These are phyloP conservation scores for Leccinum rimulosum DNA, from an alignment of 768 basidiomycete genomes.

Conservation along the genomic window DNA sequence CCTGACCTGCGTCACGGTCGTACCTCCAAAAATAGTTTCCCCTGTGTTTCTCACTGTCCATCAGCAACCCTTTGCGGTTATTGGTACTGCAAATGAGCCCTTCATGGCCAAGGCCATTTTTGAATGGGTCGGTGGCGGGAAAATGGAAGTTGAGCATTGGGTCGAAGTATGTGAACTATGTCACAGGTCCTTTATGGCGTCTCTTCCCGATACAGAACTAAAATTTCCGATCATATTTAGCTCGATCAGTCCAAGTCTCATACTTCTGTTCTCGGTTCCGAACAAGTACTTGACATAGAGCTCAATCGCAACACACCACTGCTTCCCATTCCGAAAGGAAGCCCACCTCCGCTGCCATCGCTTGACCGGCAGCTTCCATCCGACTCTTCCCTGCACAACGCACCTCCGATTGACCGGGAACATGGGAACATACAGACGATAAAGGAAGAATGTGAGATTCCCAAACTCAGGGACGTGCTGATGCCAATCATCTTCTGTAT, in stretches of 20 bases:
- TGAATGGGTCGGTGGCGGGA: conserved; percentile 41
- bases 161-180: conserved; percentile 39
- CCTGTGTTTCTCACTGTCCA: conserved; percentile 31
- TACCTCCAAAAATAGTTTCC: conserved; percentile 35
- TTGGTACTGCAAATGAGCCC: conserved; percentile 41
- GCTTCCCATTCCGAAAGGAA: conserved; percentile 27
- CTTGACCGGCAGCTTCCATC: conserved; percentile 23
- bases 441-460: conserved; percentile 21
- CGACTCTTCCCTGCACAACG: background rate
- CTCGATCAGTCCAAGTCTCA: conserved; percentile 41
- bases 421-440: background rate
- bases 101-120: conserved; percentile 44
- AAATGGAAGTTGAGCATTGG: conserved; percentile 51
- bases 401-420: conserved; percentile 1
- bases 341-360: conserved; percentile 24
- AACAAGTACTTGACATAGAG: conserved; percentile 51
- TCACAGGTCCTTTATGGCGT: background rate
- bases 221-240: conserved; percentile 23
- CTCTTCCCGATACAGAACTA: background rate
- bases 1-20: conserved; percentile 37
- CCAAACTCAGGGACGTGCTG: background rate
- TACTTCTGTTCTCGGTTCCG: conserved; percentile 41
- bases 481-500: background rate
- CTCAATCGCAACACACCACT: conserved; percentile 43
- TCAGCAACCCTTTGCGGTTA: conserved; percentile 40